phyloP scores from a whole-genome alignment of 2,329 filamentous ascomycete genomes.

The Fusarium guadeloupense region DNA sequence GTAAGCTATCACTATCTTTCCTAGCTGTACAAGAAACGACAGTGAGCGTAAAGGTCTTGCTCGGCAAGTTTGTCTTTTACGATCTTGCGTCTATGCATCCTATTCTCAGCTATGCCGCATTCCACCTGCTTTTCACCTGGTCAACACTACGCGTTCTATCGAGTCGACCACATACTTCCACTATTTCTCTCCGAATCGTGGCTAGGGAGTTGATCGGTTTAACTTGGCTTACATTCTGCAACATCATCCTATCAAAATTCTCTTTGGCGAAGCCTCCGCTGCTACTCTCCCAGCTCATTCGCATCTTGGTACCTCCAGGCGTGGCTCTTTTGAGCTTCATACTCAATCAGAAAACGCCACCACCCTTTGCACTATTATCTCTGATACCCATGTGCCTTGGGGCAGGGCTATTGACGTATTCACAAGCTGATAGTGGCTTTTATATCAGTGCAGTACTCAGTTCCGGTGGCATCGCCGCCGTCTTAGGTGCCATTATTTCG shows the following conservation, averaged over 20 bases:
- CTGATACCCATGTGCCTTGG: slow-evolving; percentile 66
- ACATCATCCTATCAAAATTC: slow-evolving; percentile 74
- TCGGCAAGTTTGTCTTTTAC: slow-evolving; percentile 75
- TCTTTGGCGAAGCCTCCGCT: slow-evolving; percentile 73
- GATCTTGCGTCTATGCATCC: slow-evolving; percentile 64
- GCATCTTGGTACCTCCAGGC: slow-evolving; percentile 72
- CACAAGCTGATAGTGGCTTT: too few species aligned
- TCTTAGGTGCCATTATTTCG: slow-evolving; percentile 72
- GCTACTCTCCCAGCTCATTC: slow-evolving; percentile 75
- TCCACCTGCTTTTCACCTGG: slow-evolving; percentile 74
- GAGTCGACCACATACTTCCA: slow-evolving; percentile 65
- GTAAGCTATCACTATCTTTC: too few species aligned
- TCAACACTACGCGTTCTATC: slow-evolving; percentile 70
- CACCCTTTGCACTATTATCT: slow-evolving; percentile 62
- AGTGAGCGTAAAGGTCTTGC: slow-evolving; percentile 63
- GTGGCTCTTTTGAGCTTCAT: slow-evolving; percentile 72
- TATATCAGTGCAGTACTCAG: slow-evolving; percentile 65
- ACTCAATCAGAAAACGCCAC: slow-evolving; percentile 66
- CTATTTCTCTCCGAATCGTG: slow-evolving; percentile 66
- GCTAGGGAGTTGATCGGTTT: slow-evolving; percentile 69
- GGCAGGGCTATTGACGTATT: slow-evolving; percentile 70
- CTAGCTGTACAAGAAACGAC: too few species aligned
- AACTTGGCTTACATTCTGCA: slow-evolving; percentile 72
- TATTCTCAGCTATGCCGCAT: slow-evolving; percentile 72
- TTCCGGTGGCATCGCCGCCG: slow-evolving; percentile 72